Percentiles rank a stretch among this genome's conserved stretches.
Conservation (phyloP, 1,284 basidiomycete species). For the Cutaneotrichosporon sp. region DNA sequence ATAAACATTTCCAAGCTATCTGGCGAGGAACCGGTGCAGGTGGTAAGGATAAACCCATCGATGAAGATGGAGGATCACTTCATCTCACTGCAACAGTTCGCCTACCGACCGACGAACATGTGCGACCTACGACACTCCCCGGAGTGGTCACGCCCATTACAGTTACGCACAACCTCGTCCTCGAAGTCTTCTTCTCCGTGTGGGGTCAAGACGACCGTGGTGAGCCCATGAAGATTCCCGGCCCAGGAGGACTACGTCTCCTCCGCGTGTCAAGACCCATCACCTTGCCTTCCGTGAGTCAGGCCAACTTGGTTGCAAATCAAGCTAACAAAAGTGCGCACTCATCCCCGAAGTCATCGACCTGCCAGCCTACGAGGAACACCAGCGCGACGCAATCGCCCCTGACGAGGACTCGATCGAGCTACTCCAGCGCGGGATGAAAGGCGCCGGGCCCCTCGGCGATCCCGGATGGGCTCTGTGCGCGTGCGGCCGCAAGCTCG, state of each 20-base stretch:
- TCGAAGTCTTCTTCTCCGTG: slow-evolving; percentile 51
- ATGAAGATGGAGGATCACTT: slow-evolving; percentile 20
- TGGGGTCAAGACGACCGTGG: slow-evolving; percentile 39
- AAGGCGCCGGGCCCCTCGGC: slow-evolving; percentile 3
- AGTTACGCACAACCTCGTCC: slow-evolving; percentile 43
- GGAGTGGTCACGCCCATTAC: slow-evolving; percentile 46
- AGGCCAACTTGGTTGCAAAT: too few relatives aligned
- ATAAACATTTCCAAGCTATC: slow-evolving; percentile 26
- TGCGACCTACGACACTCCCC: slow-evolving; percentile 37
- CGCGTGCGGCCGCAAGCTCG: slow-evolving; percentile 37
- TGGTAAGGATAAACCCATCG: slow-evolving; percentile 23
- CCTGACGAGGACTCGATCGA: slow-evolving; percentile 8
- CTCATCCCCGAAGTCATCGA: slow-evolving; percentile 24
- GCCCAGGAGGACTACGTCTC: slow-evolving; percentile 42
- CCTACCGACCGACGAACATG: slow-evolving; percentile 41
- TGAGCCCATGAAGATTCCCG: slow-evolving; percentile 29
- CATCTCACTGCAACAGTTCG: slow-evolving; percentile 29
- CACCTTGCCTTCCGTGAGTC: slow-evolving; percentile 35
- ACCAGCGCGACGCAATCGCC: slow-evolving; percentile 5
- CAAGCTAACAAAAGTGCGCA: slow-evolving; percentile 12
- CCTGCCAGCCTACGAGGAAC: slow-evolving; percentile 21
- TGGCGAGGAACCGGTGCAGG: slow-evolving; percentile 29
- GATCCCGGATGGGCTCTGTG: slow-evolving; percentile 28
- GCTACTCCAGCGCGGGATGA: background rate
- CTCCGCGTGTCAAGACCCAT: slow-evolving; percentile 42